Base-by-base conservation (phyloP, 805 yeast species). In the Metschnikowia sp. region DNA sequence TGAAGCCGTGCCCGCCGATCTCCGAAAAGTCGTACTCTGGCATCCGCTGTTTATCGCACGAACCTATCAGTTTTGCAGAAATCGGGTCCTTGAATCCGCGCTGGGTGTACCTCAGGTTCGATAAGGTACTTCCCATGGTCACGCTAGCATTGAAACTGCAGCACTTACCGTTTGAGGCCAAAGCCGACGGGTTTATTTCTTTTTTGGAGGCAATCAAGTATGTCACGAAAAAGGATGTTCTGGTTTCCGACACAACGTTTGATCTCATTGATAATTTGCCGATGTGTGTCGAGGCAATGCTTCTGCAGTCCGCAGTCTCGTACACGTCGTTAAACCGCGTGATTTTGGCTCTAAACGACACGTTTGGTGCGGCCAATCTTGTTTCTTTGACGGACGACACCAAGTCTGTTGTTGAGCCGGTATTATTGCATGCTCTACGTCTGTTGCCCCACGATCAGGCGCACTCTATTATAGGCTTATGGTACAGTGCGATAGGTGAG, bases 241-340 rank as follows among this genome's bases (percentile, higher is more conserved):
- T 49, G 35, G 48, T 59, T 3, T 63, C 72, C 0, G 61, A 64
- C n/a, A 45, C 60, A 6, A 68, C 72, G 0, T 56, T 47, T 38
- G 71, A 67, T 38, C 58, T 69, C 18, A 59, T 69, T 18, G 72
- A 69, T 13, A 67, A 55, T 40, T 37, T 69, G 22, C 70, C 72
- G 1, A 42, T 42, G 28, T 53, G 62, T 8, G 51, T 68, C 34
- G 58, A 56, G 10, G 44, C 48, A 8, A 52, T 69, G 34, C 61
- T 66, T 37, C 47, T 49, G 13, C 39, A 34, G 35, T 54, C 52
- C 36, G 31, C 42, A 0, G 33, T 59, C 8, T 40, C 64, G 0
- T 62, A 52, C 43, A 64, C 60, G 3, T 40, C 43, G n/a, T 47
- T 63, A 1, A 55, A 59, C 43, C 61, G 59, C 36, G 46, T 68